Evolutionary conservation across 2,329 filamentous ascomycete genomes (phyloP), one percentile per base, ranked within the genome.

Genomic region (Cercospora brassicicola): DNA sequence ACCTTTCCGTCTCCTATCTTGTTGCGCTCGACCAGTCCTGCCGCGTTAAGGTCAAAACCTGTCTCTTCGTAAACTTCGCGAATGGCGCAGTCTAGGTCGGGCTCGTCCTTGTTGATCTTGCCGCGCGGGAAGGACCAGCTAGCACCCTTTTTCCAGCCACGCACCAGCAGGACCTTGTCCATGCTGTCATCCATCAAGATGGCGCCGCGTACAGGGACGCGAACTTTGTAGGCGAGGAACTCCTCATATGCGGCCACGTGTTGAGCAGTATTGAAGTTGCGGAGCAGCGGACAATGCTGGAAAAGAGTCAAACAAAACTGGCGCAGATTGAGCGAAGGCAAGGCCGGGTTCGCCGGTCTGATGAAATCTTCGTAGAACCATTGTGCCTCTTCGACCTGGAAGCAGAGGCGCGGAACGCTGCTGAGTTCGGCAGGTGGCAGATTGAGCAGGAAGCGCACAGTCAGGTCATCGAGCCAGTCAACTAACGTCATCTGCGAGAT

Each of bases 281-380:
- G 90, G 67, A 97, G 89, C 20, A 98, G 85, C 33, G 95, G 95
- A 74, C 94, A 98, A 78, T 97, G 94, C 74, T 94, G 90, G 79
- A 98, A 97, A 75, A 99, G 96, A 74, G 90, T 88, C 68, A 96
- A 85, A 75, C 92, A 94, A 81, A 99, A 99, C 62, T 86, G 89
- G 73, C 92, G 90, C 36, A 99, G 86, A 56, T 89, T 88, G 85
- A 98, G 90, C 65, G 91, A 93, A 4, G 95, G 95, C 10, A 99
- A 86, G 45, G 86, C 23, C 86, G 62, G 93, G 90, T 80, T 97
- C 26, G 72, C 69, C 9, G 94, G 94, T 59, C 95, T 92, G 79
- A 99, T 93, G 79, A 99, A 99, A 81, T 99, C 95, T 84, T 99
- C 95, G 87, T 99, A 99, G 82, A 96, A 99, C 95, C 95, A 99